These are phyloP conservation scores for Tylopilus rubrobrunneus DNA, from an alignment of 768 basidiomycete species.

Conservation along the genomic window DNA sequence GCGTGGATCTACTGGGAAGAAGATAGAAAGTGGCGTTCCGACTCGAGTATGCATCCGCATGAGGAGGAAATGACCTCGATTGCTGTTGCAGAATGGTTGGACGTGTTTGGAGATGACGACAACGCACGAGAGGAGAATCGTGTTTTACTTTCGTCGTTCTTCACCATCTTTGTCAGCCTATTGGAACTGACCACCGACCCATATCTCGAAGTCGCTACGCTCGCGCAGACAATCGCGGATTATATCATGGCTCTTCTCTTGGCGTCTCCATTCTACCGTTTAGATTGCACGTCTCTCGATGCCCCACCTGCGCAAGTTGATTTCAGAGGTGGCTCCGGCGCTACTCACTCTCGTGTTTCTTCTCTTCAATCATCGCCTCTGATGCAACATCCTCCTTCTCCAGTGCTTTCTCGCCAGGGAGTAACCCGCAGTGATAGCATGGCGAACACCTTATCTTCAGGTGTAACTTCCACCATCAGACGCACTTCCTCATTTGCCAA, in stretches of 20 bases:
- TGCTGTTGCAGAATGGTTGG: slow-evolving; percentile 78
- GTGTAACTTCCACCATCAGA: slow-evolving; percentile 64
- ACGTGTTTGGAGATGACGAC: slow-evolving; percentile 62
- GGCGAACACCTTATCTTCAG: slow-evolving; percentile 54
- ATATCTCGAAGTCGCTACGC: slow-evolving; percentile 86
- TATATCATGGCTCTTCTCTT: slow-evolving; percentile 87
- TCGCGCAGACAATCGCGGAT: slow-evolving; percentile 88
- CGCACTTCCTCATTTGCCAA: slow-evolving; percentile 82
- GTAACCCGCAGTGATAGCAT: slow-evolving; percentile 60
- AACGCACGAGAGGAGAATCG: slow-evolving; percentile 71
- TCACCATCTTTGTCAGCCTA: slow-evolving; percentile 85
- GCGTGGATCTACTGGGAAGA: slow-evolving; percentile 98
- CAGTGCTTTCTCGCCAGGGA: slow-evolving; percentile 44
- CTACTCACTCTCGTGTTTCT: slow-evolving; percentile 38
- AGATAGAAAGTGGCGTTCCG: slow-evolving; percentile 62
- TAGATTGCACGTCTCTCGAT: slow-evolving; percentile 65
- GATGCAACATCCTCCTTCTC: slow-evolving; percentile 42
- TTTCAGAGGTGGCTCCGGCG: slow-evolving; percentile 26
- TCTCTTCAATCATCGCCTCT: slow-evolving; percentile 52
- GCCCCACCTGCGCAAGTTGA: slow-evolving; percentile 42
- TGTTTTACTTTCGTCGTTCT: slow-evolving; percentile 85
- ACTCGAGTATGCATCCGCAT: slow-evolving; percentile 30
- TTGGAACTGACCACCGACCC: slow-evolving; percentile 92
- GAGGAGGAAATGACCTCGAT: slow-evolving; percentile 73
- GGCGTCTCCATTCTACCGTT: slow-evolving; percentile 80